A percentile compares a stretch with the other conserved stretches of the same genome.
These are phyloP conservation scores for Bipolaris sorokiniana DNA, from an alignment of 2,329 filamentous ascomycete genomes.

Conservation along the genomic window DNA sequence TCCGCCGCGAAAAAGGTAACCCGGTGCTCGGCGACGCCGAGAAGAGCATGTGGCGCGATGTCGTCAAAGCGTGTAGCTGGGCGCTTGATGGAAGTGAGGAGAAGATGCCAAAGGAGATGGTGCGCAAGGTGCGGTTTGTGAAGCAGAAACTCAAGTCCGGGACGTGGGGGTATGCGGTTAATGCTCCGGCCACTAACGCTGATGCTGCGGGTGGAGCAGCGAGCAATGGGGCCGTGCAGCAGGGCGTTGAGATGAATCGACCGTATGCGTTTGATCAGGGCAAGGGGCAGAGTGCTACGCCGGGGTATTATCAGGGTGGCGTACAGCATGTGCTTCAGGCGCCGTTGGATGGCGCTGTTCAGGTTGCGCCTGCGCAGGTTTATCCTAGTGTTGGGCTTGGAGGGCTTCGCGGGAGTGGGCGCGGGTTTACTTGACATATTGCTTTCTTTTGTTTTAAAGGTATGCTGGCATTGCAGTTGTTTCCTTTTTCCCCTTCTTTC, in stretches of 20 bases:
- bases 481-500: too few relatives aligned
- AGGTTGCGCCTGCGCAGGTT: constrained; percentile 6
- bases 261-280: constrained; percentile 18
- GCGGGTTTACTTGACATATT: too few relatives aligned
- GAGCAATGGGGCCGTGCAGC: not conserved
- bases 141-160: constrained; percentile 31
- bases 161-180: constrained; percentile 30
- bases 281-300: not conserved
- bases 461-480: too few relatives aligned
- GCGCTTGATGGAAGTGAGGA: constrained; percentile 32
- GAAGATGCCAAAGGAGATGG: constrained; percentile 35
- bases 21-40: constrained; percentile 24
- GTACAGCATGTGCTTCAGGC: not conserved
- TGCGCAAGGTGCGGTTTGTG: constrained; percentile 35
- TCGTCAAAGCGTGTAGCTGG: constrained; percentile 33
- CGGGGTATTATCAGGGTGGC: too few relatives aligned
- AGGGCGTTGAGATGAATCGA: constrained; percentile 6
- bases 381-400: not conserved
- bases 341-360: not conserved
- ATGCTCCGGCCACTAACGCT: not conserved
- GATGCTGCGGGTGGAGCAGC: not conserved
- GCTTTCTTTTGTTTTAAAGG: too few relatives aligned
- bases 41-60: constrained; percentile 33
- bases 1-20: constrained; percentile 32
- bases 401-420: too few relatives aligned